These are phyloP conservation scores for Encephalitozoon cuniculi DNA, from an alignment of 371 early-diverging fungal species.

Conservation along the genomic window DNA sequence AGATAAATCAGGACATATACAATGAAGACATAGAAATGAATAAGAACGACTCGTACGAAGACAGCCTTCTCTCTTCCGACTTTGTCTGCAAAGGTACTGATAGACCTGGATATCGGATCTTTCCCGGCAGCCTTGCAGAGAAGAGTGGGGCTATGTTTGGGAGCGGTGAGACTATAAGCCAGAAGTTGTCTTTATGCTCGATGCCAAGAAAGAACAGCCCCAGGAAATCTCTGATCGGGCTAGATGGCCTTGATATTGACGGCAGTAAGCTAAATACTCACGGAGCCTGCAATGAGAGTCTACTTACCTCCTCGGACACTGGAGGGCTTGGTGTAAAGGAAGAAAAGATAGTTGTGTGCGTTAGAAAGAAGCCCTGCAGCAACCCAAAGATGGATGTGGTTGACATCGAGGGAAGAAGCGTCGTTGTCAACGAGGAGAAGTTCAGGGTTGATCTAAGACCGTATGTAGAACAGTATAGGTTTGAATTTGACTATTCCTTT, in stretches of 20 bases:
- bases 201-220: neutral
- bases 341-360: conserved; percentile 48
- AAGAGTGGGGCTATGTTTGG: neutral
- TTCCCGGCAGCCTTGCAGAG: neutral
- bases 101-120: neutral
- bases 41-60: neutral
- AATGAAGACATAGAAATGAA: neutral
- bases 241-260: neutral
- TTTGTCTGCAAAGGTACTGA: neutral
- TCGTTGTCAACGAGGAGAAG: conserved; percentile 63
- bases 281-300: neutral
- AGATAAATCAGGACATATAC: conserved; percentile 27
- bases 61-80: neutral
- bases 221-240: neutral
- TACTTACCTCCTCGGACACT: neutral
- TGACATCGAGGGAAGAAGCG: neutral
- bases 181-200: neutral
- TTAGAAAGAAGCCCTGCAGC: conserved; percentile 46
- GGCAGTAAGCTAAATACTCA: neutral
- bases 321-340: neutral
- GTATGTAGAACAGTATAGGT: conserved; percentile 80
- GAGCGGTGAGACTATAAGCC: neutral
- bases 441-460: conserved; percentile 73
- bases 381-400: conserved; percentile 33
- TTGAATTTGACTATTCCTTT: conserved; percentile 89